Base-by-base conservation (phyloP, 2,329 filamentous ascomycete species). In the Zymoseptoria pseudotritici region DNA sequence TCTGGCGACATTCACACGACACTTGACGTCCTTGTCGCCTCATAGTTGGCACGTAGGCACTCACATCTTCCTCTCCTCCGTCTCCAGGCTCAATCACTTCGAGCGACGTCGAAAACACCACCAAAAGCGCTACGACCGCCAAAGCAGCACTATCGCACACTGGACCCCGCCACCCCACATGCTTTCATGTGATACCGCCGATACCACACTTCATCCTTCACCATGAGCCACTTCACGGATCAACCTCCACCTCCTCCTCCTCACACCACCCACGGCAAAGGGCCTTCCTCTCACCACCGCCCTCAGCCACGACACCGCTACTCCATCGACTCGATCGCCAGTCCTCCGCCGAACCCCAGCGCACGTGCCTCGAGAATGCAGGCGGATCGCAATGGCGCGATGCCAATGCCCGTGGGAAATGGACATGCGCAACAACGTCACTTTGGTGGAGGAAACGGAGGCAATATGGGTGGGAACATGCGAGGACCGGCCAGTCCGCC, bases 401-500 rank as follows among this genome's bases (percentile, higher is more conserved):
- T 70, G 61, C 67, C 70, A 51, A 69, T 71, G 66, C 67, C 67
- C 29, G 66, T 68, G 29, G 64, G 60, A 8, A 58, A 56, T 10
- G 64, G 60, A 8, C 57, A 58, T 11, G 62, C 60, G 26, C 65
- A 63, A 50, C 59, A 63, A 26, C 64, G 60, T 56, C 61, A 57
- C 20, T 58, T 62, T 51, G 65, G 57, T 50, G 58, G 56, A 36
- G 57, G 62, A 13, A 55, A 57, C 54, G 60, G 49, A 50, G 61
- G 61, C 4, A 65, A 73, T 31, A 67, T 69, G 68, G 73, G 36
- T 17, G 36, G 36, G 36, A 42, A 42, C 5, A 42, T 42, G 36
- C 36, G 36, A 42, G 36, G 36, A 17, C 36, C 77, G 55, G 73
- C 76, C 64, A 80, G 78, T 65, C 78, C 78, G 58, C 78, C 78